phyloP scores from a whole-genome alignment of 352 stramenopile species.

The Ochromonadaceae sp. region DNA sequence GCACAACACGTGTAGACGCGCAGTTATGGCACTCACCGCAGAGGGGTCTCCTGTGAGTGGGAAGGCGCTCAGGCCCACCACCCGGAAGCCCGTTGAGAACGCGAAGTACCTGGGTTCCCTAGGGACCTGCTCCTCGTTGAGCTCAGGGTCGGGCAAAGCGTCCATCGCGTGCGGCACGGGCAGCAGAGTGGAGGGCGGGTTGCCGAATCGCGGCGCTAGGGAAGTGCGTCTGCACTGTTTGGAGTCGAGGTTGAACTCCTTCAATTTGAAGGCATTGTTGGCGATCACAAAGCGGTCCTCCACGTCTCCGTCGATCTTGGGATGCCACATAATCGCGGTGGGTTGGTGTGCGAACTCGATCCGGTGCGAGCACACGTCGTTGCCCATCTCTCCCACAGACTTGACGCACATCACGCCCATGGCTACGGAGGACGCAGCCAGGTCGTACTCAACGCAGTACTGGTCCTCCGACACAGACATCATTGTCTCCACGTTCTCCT shows the following conservation, averaged over 20 bases:
- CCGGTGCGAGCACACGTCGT: neutral
- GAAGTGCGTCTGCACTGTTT: constrained; percentile 70
- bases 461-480: constrained; percentile 62
- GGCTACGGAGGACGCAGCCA: constrained; percentile 53
- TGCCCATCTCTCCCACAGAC: neutral
- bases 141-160: no score
- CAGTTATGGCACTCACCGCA: no score
- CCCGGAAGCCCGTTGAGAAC: no score
- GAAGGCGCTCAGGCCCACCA: constrained; percentile 59
- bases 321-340: constrained; percentile 71
- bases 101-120: no score
- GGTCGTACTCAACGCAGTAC: constrained; percentile 62
- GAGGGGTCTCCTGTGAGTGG: constrained; percentile 77
- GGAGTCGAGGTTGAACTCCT: constrained; percentile 49
- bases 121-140: no score
- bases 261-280: constrained; percentile 79
- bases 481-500: constrained; percentile 48
- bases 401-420: constrained; percentile 57
- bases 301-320: constrained; percentile 34
- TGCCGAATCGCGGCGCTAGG: constrained; percentile 66
- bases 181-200: constrained; percentile 58
- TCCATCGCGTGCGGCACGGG: constrained; percentile 34
- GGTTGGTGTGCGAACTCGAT: constrained; percentile 65
- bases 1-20: no score
- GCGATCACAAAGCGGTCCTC: constrained; percentile 46